A percentile compares a stretch with the other conserved stretches of the same genome.
These are phyloP conservation scores for Diplodia mutila DNA, from an alignment of 2,329 filamentous ascomycete species.

Conservation along the genomic window DNA sequence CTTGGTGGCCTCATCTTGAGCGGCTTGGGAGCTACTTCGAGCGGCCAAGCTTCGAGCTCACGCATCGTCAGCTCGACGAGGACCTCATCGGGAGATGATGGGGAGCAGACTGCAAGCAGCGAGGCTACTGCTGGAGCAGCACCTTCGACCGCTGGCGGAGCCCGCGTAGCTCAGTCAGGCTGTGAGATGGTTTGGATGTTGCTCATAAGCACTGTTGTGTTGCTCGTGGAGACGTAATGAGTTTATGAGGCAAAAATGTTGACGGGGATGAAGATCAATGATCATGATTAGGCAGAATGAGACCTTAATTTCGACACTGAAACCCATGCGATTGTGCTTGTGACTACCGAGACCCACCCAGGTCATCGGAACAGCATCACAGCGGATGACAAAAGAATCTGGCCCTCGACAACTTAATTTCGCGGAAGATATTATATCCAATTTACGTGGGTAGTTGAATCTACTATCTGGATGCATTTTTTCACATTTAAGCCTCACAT, in stretches of 20 bases:
- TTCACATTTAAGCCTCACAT: no score
- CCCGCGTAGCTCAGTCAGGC: not conserved
- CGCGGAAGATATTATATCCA: no score
- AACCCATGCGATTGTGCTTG: not conserved
- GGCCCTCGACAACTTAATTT: no score
- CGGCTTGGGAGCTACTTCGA: not conserved
- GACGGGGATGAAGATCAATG: not conserved
- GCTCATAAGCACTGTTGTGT: not conserved
- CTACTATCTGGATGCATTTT: no score
- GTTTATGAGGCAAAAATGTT: not conserved
- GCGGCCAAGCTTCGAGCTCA: not conserved
- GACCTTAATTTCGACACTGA: not conserved
- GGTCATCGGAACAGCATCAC: not conserved
- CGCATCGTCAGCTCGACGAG: not conserved
- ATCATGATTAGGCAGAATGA: not conserved
- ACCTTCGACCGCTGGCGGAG: not conserved
- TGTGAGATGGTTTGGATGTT: not conserved
- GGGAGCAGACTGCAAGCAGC: not conserved
- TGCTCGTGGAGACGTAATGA: not conserved
- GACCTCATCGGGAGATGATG: not conserved
- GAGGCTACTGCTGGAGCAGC: not conserved
- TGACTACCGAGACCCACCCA: not conserved
- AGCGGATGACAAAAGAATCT: no score
- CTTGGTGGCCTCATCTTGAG: conserved; percentile 1
- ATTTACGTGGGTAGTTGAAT: no score